Percentiles rank a stretch among this genome's conserved stretches.
Evolutionary conservation across 1,139 yeast species (phyloP).

Genomic region (Hyphopichia buzzinii): DNA sequence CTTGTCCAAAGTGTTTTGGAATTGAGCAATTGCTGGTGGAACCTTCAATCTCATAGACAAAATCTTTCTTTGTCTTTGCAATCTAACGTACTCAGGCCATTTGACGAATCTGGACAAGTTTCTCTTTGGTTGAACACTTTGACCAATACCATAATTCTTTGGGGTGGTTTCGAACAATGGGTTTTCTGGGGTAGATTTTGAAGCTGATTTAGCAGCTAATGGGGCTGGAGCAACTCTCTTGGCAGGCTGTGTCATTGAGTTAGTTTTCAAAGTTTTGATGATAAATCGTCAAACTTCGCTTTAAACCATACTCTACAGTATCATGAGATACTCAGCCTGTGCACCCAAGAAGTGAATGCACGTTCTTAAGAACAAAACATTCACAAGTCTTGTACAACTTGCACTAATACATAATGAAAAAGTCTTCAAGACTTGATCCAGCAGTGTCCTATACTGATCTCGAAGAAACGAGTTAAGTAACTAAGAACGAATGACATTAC

Average conservation of each 20-base stretch:
- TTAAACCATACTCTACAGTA: conserved; percentile 40
- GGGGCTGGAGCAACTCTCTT: conserved; percentile 56
- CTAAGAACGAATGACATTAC: conserved; percentile 26
- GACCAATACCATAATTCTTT: conserved; percentile 44
- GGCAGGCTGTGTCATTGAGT: conserved; percentile 72
- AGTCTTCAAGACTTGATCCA: conserved; percentile 6
- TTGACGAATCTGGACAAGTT: conserved; percentile 82
- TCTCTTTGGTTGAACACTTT: conserved; percentile 43
- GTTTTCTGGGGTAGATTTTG: conserved; percentile 36
- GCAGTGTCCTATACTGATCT: conserved; percentile 6
- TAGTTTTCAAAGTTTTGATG: conserved; percentile 32
- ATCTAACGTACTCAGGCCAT: conserved; percentile 97
- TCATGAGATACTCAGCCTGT: conserved; percentile 46
- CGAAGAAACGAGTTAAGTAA: not conserved
- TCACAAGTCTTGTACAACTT: conserved; percentile 5
- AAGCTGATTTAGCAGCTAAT: conserved; percentile 44
- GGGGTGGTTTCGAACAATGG: conserved; percentile 43
- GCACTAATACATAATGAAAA: conserved; percentile 4
- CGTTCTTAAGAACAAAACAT: conserved; percentile 16
- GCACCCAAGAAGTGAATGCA: conserved; percentile 40
- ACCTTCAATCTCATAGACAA: conserved; percentile 94
- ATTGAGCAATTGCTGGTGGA: conserved; percentile 97
- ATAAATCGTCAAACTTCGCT: conserved; percentile 29
- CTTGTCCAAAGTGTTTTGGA: conserved; percentile 93
- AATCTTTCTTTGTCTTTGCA: conserved; percentile 90